Evolutionary conservation across 140 eudicot species (phyloP), one percentile per base, ranked within the genome.

Genomic region (Bidens hawaiensis): DNA sequence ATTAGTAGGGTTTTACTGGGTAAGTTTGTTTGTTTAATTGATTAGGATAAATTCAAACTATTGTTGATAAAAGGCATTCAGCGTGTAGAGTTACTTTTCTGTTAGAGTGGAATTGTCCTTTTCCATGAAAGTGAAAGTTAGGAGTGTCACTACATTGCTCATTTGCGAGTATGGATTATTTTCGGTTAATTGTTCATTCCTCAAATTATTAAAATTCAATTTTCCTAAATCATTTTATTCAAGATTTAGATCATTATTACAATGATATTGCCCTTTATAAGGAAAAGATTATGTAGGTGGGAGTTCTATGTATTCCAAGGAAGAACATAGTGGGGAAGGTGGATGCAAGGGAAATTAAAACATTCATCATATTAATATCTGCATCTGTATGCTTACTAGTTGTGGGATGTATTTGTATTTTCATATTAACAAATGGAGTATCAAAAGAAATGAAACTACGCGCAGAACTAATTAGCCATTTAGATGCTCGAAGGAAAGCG

Each of bases 381-480:
- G 99, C 95, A 23, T 85, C 99, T 18, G 74, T 82, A 28, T 88
- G 99, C 59, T 81, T 85, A 70, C 80, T 93, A 33, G 69, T 93
- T 14, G 78, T 85, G 61, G 99, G 99, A n/a, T 93, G 99, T 43
- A 56, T 88, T 67, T 93, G 93, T 71, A 83, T 93, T 57, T 93
- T 88, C 63, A 41, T 93, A 48, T 62, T 93, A 75, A 93, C 99
- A 33, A 88, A 87, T 49, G 99, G 99, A 40, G 99, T 93, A 6
- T 93, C 99, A 11, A 93, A 93, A 77, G 99, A 93, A 69, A 88
- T 93, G 99, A 93, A 85, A 19, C 82, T 93, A 68, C 72, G 96
- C 52, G 99, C 95, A 23, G 89, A 79, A 52, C 71, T 93, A 38
- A 93, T 93, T 65, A 88, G 88, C 75, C 95, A 93, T 56, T 72